A percentile compares a stretch with the other conserved stretches of the same genome.
Evolutionary conservation across 73 alveolate species (phyloP).

Genomic region (Effrenium voratum): DNA sequence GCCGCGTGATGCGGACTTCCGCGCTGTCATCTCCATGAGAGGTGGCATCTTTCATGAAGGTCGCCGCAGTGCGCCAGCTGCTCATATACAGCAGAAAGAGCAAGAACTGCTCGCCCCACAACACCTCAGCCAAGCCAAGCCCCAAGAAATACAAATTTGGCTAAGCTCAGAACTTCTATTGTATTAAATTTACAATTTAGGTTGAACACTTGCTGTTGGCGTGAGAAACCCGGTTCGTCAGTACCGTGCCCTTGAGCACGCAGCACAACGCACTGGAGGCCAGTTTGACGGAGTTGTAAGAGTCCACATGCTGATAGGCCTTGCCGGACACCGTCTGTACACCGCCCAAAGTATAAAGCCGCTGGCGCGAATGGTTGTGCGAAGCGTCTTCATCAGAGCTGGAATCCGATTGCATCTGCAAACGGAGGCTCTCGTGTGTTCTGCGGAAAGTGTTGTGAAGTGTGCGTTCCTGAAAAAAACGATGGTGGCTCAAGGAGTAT

Average conservation of each 20-base stretch:
- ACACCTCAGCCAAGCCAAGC: background rate
- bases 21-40: background rate
- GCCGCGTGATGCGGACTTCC: background rate
- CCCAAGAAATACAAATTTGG: too few species aligned
- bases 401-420: background rate
- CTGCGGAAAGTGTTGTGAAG: too few species aligned
- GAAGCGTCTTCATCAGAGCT: background rate
- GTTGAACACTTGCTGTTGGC: too few species aligned
- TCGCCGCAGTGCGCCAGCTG: background rate
- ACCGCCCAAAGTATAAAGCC: background rate
- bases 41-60: background rate
- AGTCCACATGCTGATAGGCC: background rate
- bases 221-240: background rate
- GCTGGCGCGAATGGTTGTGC: background rate
- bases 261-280: background rate
- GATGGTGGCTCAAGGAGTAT: too few species aligned
- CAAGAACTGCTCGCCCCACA: background rate
- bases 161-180: too few species aligned
- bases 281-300: background rate
- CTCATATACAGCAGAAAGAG: background rate
- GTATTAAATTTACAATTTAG: too few species aligned
- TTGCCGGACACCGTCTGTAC: background rate
- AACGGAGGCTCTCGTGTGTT: too few species aligned
- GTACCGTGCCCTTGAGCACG: background rate
- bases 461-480: too few species aligned